Conservation (phyloP, 352 stramenopile species). For the Globisporangium paddicum region DNA sequence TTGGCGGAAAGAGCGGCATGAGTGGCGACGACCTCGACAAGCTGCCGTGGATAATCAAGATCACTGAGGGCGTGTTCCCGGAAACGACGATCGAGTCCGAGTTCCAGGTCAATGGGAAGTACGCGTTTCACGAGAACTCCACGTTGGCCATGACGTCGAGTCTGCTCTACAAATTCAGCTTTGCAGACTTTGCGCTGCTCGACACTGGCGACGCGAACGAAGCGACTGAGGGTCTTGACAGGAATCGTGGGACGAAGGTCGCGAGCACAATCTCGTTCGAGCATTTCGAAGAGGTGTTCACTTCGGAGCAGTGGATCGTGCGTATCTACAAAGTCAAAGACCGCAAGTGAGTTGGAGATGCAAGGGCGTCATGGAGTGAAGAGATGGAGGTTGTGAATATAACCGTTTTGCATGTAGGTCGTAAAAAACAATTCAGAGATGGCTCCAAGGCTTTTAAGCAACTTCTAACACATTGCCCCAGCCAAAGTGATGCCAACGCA, state of each 20-base stretch:
- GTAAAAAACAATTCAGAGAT: not conserved
- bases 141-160: conserved; percentile 81
- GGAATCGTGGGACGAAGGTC: conserved; percentile 54
- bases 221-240: conserved; percentile 57
- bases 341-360: not conserved
- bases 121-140: conserved; percentile 64
- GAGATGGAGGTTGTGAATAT: not conserved
- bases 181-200: conserved; percentile 65
- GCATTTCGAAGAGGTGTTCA: conserved; percentile 91
- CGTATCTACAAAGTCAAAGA: conserved; percentile 84
- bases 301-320: conserved; percentile 90
- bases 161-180: conserved; percentile 92
- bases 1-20: conserved; percentile 66
- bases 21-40: conserved; percentile 92
- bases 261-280: conserved; percentile 62
- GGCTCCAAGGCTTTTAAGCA: not conserved
- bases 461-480: not conserved
- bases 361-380: not conserved
- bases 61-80: conserved; percentile 83
- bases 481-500: too few relatives aligned
- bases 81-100: conserved; percentile 84
- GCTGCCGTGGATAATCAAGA: conserved; percentile 91
- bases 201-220: conserved; percentile 19
- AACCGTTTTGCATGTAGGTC: not conserved
- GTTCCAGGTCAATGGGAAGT: conserved; percentile 65